Evolutionary conservation across 1,284 basidiomycete species (phyloP), one percentile per base, ranked within the genome.

Genomic region (Flammula alnicola): DNA sequence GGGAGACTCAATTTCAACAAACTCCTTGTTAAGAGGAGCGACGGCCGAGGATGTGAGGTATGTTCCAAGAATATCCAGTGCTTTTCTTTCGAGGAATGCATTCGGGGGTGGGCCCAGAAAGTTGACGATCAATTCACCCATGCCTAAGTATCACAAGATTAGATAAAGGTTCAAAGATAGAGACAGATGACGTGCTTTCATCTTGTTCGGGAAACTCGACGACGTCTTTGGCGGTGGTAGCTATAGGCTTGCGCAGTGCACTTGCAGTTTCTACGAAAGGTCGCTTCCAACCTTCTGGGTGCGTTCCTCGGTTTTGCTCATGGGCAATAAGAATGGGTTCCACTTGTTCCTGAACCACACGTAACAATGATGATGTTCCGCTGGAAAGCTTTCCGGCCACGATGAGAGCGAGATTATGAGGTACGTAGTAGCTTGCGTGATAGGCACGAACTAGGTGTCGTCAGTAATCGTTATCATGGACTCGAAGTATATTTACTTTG

Each of bases 131-230:
- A 98, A 66, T 73, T 98, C 95, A 32, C 97, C 96, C 56, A 93
- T 79, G 38, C 71, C 76, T 78, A 41, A 3, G 37, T 33, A 33
- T 41, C 30, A 25, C 30, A 29, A 23, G 2, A 42, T 55, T 11
- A 54, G 53, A 37, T n/a, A 50, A 39, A 40, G 32, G 45, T 14
- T 3, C 16, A 42, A 25, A 14, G 6, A 33, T 16, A 29, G 8
- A 38, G 42, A 22, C 19, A 40, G 26, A 31, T 8, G 14, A 62
- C 73, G 19, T 50, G 73, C 89, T 94, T 75, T 99, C 97, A 66
- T 99, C 96, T 69, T 93, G 86, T 70, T 98, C 97, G n/a, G 97
- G 97, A 63, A 99, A 99, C 60, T 96, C 91, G 25, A 98, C 84
- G 0, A 79, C 76, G 49, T 86, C 80, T 54, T 80, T 83, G 40